phyloP scores from a whole-genome alignment of 768 basidiomycete genomes.

The Leccinum aurantiacum region DNA sequence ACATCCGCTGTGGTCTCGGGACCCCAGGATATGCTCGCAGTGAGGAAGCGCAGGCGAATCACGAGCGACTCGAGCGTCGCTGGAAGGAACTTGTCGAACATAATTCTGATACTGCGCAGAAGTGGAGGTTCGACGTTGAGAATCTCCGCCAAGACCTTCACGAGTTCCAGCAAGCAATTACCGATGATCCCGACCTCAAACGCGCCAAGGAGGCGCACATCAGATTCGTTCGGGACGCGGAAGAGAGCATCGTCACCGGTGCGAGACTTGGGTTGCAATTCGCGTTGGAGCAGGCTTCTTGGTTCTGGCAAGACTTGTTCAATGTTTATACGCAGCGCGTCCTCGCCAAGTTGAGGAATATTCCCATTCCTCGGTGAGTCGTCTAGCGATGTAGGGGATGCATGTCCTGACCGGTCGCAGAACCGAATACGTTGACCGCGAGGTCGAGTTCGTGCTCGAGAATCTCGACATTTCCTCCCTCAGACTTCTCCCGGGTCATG shows the following conservation, averaged over 20 bases:
- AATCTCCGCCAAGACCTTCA: slow-evolving; percentile 44
- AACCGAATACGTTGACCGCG: slow-evolving; percentile 67
- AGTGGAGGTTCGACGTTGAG: slow-evolving; percentile 55
- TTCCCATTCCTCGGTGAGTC: slow-evolving; percentile 68
- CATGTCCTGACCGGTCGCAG: slow-evolving; percentile 33
- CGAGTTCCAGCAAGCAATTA: slow-evolving; percentile 46
- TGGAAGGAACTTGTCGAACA: slow-evolving; percentile 52
- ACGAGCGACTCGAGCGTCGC: slow-evolving; percentile 45
- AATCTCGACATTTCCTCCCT: slow-evolving; percentile 70
- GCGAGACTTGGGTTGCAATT: slow-evolving; percentile 46
- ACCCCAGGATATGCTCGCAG: slow-evolving; percentile 53
- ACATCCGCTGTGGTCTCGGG: slow-evolving; percentile 46
- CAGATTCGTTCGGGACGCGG: slow-evolving; percentile 49
- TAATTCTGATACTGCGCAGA: slow-evolving; percentile 40
- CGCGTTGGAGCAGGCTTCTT: slow-evolving; percentile 59
- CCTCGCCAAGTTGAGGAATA: slow-evolving; percentile 50
- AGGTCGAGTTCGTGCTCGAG: slow-evolving; percentile 74
- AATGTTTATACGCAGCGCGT: slow-evolving; percentile 72
- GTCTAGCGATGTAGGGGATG: neutral
- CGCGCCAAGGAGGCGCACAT: slow-evolving; percentile 47
- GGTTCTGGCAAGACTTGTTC: slow-evolving; percentile 82
- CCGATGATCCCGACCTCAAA: slow-evolving; percentile 49
- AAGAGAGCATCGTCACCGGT: slow-evolving; percentile 40
- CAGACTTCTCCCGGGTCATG: slow-evolving; percentile 65
- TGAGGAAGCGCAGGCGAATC: slow-evolving; percentile 41